These are phyloP conservation scores for Malassezia vespertilionis DNA, from an alignment of 1,284 basidiomycete species.

Conservation along the genomic window DNA sequence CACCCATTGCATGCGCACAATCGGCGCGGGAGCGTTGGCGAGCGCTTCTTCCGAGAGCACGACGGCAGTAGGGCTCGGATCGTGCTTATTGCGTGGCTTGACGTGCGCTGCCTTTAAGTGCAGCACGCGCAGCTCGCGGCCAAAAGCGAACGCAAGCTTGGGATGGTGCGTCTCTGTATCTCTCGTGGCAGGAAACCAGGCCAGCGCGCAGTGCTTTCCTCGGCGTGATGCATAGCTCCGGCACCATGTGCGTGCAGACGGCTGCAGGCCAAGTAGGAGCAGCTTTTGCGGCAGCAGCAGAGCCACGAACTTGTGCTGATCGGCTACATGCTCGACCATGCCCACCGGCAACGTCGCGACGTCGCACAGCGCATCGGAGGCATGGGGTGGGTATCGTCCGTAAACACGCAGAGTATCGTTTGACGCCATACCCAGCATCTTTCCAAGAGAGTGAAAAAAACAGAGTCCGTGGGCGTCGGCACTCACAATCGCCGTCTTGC, in stretches of 20 bases:
- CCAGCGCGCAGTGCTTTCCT: conserved; percentile 17
- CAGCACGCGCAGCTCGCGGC: conserved; percentile 23
- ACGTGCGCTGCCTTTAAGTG: conserved; percentile 19
- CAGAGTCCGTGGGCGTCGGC: conserved; percentile 83
- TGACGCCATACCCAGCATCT: conserved; percentile 87
- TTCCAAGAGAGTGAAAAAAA: conserved; percentile 90
- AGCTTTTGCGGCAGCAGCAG: conserved; percentile 80
- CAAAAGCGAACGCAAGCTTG: conserved; percentile 35
- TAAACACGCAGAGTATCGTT: conserved; percentile 87
- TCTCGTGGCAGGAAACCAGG: conserved; percentile 35
- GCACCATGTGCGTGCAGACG: conserved; percentile 79
- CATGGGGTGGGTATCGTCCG: conserved; percentile 59
- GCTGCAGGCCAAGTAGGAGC: conserved; percentile 84
- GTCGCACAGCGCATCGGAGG: conserved; percentile 53
- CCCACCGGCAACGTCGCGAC: conserved; percentile 77
- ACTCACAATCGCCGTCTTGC: conserved; percentile 85
- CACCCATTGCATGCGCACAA: conserved; percentile 51
- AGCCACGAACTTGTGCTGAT: conserved; percentile 72
- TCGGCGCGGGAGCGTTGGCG: conserved; percentile 44
- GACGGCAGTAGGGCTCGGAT: conserved; percentile 11
- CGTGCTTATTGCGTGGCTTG: neutral
- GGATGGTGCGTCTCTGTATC: conserved; percentile 18
- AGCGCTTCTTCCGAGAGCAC: conserved; percentile 19
- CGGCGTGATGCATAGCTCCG: conserved; percentile 15
- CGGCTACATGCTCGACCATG: conserved; percentile 62